Evolutionary conservation across 2,329 filamentous ascomycete genomes (phyloP).

Genomic region (Trichoderma harzianum): DNA sequence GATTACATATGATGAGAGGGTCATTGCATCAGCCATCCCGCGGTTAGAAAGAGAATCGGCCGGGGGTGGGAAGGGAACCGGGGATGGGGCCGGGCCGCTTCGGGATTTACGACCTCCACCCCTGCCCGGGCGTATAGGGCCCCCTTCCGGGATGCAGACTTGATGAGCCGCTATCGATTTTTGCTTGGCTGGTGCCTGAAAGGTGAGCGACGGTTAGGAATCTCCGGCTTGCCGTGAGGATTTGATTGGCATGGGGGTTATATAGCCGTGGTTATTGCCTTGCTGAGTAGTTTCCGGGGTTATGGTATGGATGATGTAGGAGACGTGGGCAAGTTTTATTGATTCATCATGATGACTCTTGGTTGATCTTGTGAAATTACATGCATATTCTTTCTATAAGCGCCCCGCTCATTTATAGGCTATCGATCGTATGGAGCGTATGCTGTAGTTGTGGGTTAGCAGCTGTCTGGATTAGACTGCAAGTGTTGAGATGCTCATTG

Average conservation of each 20-base stretch:
- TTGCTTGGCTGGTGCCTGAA: neutral
- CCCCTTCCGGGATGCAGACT: neutral
- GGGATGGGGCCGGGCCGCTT: neutral
- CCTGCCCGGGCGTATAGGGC: neutral
- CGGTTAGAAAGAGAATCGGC: neutral
- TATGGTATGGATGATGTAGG: neutral
- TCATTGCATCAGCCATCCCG: neutral
- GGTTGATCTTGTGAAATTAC: neutral
- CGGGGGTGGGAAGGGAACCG: neutral
- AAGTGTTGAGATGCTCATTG: neutral
- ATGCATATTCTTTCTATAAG: neutral
- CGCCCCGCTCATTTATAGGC: neutral
- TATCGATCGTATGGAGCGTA: neutral
- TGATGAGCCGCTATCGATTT: neutral
- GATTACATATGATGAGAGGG: neutral
- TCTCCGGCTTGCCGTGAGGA: neutral
- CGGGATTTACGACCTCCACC: conserved; percentile 6
- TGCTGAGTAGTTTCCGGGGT: neutral
- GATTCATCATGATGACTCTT: neutral
- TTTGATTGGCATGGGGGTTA: neutral
- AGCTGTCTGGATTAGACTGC: neutral
- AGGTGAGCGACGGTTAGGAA: neutral
- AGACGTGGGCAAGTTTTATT: neutral
- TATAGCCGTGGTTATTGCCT: neutral
- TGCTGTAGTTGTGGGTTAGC: neutral